phyloP scores from a whole-genome alignment of 1,284 basidiomycete species.

The Schizopora paradoxa region DNA sequence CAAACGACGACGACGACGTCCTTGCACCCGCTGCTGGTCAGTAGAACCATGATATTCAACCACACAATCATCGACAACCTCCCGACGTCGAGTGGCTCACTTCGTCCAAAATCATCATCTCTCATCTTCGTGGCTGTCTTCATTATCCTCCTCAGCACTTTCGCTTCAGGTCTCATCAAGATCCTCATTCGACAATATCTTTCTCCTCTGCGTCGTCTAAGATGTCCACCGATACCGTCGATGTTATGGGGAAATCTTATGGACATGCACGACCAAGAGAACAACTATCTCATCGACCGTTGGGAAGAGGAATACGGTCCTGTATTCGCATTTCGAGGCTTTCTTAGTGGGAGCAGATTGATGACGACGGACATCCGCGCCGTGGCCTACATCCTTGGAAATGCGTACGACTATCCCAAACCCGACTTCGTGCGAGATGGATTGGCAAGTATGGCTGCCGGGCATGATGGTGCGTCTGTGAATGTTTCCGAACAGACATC shows the following conservation, averaged over 20 bases:
- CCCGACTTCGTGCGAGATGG: slow-evolving; percentile 55
- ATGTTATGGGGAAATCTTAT: slow-evolving; percentile 52
- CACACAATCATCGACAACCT: neutral
- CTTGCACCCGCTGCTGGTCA: slow-evolving; percentile 9
- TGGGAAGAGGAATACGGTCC: slow-evolving; percentile 47
- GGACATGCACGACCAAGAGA: slow-evolving; percentile 53
- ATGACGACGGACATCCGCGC: slow-evolving; percentile 58
- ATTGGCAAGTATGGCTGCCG: slow-evolving; percentile 49
- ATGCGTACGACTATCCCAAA: slow-evolving; percentile 62
- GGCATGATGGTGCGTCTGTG: slow-evolving; percentile 29
- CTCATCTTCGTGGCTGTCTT: slow-evolving; percentile 16
- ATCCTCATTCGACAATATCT: slow-evolving; percentile 31
- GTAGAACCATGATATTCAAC: slow-evolving; percentile 2
- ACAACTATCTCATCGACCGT: slow-evolving; percentile 42
- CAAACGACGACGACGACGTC: neutral
- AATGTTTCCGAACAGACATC: neutral
- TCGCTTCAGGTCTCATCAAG: slow-evolving; percentile 27
- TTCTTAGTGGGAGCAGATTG: slow-evolving; percentile 48
- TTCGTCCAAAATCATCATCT: neutral
- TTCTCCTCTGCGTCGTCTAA: slow-evolving; percentile 36
- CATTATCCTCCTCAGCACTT: slow-evolving; percentile 27
- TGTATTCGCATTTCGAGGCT: slow-evolving; percentile 51
- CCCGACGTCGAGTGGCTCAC: neutral
- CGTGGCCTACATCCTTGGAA: slow-evolving; percentile 53
- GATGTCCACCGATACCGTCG: slow-evolving; percentile 35